phyloP scores from a whole-genome alignment of 2,329 filamentous ascomycete genomes.

The Cladosporium sp. region DNA sequence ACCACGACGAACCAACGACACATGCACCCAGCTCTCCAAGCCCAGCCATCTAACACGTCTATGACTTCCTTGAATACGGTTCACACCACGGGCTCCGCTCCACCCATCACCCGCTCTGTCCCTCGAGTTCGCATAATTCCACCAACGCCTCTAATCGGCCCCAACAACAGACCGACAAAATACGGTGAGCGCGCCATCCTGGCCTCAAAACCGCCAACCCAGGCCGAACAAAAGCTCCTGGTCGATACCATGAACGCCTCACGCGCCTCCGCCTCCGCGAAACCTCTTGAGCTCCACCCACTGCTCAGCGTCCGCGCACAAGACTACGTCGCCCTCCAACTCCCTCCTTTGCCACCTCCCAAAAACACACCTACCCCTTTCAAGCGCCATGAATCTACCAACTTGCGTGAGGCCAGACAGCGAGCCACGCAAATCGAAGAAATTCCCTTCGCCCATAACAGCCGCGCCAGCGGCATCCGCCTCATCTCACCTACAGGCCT shows the following conservation, averaged over 20 bases:
- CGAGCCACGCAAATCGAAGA: neutral
- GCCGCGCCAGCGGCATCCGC: conserved; percentile 3
- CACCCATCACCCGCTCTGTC: neutral
- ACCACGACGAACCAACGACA: neutral
- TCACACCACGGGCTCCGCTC: neutral
- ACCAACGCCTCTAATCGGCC: neutral
- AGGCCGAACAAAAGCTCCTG: conserved; percentile 8
- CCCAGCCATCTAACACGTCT: neutral
- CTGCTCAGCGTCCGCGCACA: conserved; percentile 16
- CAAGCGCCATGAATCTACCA: neutral
- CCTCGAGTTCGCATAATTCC: conserved; percentile 7
- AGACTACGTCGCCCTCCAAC: neutral
- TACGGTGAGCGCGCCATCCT: neutral
- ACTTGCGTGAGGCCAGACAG: neutral
- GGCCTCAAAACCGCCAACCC: neutral
- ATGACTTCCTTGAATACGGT: neutral
- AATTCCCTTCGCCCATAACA: neutral
- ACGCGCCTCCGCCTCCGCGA: neutral
- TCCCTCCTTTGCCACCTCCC: neutral
- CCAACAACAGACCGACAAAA: neutral
- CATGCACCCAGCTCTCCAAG: conserved; percentile 4
- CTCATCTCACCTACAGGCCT: conserved; percentile 25
- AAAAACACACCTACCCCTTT: neutral
- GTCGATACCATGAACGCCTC: conserved; percentile 17
- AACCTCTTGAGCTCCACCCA: conserved; percentile 13